These are phyloP conservation scores for Amyloporia xantha DNA, from an alignment of 768 basidiomycete species.

Conservation along the genomic window DNA sequence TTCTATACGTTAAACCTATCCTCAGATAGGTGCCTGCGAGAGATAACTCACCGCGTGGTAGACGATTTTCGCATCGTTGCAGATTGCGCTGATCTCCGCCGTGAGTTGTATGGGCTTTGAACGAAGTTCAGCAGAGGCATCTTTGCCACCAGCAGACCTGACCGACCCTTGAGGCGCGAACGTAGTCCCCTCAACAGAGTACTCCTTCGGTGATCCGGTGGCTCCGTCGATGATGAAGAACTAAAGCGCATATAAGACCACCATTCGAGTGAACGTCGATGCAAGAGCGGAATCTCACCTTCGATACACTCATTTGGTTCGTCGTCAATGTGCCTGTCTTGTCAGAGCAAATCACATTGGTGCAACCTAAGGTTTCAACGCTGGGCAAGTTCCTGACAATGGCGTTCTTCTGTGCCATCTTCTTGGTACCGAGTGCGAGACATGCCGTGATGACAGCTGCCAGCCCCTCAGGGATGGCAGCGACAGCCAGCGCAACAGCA, in stretches of 20 bases:
- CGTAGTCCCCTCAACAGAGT: constrained; percentile 84
- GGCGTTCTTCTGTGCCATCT: constrained; percentile 98
- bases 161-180: constrained; percentile 83
- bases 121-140: constrained; percentile 46
- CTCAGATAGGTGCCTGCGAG: too few species aligned
- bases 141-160: constrained; percentile 57
- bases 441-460: constrained; percentile 98
- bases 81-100: constrained; percentile 88
- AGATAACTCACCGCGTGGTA: constrained; percentile 66
- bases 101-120: constrained; percentile 74
- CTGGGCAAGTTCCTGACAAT: constrained; percentile 95
- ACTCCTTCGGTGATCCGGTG: constrained; percentile 52
- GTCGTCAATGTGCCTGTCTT: constrained; percentile 97
- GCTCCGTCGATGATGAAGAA: constrained; percentile 67
- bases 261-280: background rate
- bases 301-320: constrained; percentile 95
- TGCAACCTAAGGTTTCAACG: constrained; percentile 96
- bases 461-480: constrained; percentile 97
- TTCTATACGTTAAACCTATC: too few species aligned
- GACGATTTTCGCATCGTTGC: constrained; percentile 89
- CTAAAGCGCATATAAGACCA: constrained; percentile 27
- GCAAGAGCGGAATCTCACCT: constrained; percentile 33
- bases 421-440: constrained; percentile 93
- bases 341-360: constrained; percentile 98
- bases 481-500: constrained; percentile 96